Base-by-base conservation (phyloP, 441 rosid genomes). In the Adansonia rubrostipa region DNA sequence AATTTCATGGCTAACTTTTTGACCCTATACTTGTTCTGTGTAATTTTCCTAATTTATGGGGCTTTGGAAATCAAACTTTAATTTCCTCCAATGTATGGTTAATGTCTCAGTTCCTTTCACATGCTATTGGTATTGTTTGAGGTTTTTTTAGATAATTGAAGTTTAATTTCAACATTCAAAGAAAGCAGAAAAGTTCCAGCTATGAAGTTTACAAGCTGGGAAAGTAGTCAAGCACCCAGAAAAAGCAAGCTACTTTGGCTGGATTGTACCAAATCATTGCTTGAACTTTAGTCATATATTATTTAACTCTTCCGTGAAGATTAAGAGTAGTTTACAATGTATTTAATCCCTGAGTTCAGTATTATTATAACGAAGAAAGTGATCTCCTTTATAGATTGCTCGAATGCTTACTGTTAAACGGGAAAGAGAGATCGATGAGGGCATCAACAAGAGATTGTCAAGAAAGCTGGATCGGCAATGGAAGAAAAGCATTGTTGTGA, bases 381-480 rank as follows among this genome's bases (percentile, higher is more conserved):
- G 56, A 57, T 40, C 71, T 75, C 36, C 24, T 71, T 80, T 48
- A 45, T 79, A 91, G 91, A 76, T 89, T 73, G 93, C 93, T 66
- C 84, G 95, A n/a, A 90, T 92, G 91, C 87, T 93, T 77, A 93
- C 99, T 1, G 90, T 93, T 8, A 95, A 84, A 78, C 86, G 97
- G 20, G 99, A 92, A 80, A 90, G 99, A 85, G 98, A 93, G 86
- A 61, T 95, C 0, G 93, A 90, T 79, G 94, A 92, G 81, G 98
- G 99, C 70, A 88, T 93, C 73, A 87, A 84, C 83, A 90, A 92
- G 87, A 88, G 99, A 74, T 76, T 91, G 82, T 95, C 98, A 7
- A 93, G 99, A 85, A 95, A 93, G 85, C 88, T 95, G 4, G 99
- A 95, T 79, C 67, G 91, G 45, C 84, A 89, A 80, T 95, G 98